Evolutionary conservation across 2,329 filamentous ascomycete species (phyloP).

Genomic region (Xylogone sp.): DNA sequence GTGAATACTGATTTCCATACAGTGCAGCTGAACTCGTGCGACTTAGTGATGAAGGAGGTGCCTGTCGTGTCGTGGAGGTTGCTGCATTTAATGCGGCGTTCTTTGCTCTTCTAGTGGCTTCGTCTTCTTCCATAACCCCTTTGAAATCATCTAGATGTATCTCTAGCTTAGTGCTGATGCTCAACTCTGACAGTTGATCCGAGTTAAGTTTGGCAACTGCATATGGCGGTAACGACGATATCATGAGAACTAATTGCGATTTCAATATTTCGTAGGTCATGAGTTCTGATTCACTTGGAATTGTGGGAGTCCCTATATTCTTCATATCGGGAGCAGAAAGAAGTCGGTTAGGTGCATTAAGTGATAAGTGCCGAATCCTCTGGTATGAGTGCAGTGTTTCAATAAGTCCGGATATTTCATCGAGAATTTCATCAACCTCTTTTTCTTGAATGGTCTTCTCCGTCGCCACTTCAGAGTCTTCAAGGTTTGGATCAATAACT

Average conservation of each 20-base stretch:
- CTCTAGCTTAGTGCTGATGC: conserved; percentile 47
- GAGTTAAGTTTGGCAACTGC: conserved; percentile 54
- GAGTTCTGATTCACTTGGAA: conserved; percentile 56
- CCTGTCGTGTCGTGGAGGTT: conserved; percentile 12
- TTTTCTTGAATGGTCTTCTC: conserved; percentile 52
- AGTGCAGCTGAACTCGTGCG: conserved; percentile 20
- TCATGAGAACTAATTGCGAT: conserved; percentile 46
- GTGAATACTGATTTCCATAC: conserved; percentile 29
- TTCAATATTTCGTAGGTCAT: conserved; percentile 49
- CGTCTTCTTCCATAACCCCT: conserved; percentile 53
- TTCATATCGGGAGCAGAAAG: conserved; percentile 59
- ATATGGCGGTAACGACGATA: conserved; percentile 50
- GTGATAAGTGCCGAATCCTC: conserved; percentile 69
- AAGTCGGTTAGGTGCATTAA: conserved; percentile 59
- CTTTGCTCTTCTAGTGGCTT: conserved; percentile 25
- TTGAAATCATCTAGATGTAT: conserved; percentile 43
- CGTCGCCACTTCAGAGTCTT: conserved; percentile 31
- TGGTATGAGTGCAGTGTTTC: conserved; percentile 76
- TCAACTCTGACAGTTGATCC: conserved; percentile 49
- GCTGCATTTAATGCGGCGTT: conserved; percentile 13
- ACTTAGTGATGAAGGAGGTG: conserved; percentile 18
- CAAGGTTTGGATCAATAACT: conserved; percentile 53
- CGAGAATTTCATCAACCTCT: conserved; percentile 65
- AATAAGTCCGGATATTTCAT: conserved; percentile 71
- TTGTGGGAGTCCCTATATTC: conserved; percentile 54